A percentile compares a stretch with the other conserved stretches of the same genome.
Conservation (phyloP, 805 yeast species). For the Hagleromyces aurorensis region DNA sequence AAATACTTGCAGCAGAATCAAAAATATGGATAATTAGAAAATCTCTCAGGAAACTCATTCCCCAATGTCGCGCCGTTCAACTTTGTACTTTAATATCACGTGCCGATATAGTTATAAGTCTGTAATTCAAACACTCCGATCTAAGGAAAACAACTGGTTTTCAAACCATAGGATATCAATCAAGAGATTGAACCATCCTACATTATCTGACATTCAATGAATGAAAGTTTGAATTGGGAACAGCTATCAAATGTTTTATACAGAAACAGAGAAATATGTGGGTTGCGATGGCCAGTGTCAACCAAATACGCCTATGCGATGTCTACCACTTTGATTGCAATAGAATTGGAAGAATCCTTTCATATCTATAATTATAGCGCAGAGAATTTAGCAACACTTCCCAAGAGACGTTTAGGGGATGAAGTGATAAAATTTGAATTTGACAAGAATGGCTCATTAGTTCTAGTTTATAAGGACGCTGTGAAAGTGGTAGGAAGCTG, state of each 20-base stretch:
- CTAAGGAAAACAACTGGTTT: too few species aligned
- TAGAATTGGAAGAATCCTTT: conserved; percentile 26
- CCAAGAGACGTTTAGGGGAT: conserved; percentile 10
- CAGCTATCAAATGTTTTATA: conserved; percentile 64
- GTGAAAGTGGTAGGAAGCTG: conserved; percentile 14
- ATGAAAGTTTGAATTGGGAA: conserved; percentile 64
- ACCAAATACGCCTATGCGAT: conserved; percentile 29
- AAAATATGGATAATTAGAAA: too few species aligned
- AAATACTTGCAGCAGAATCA: too few species aligned
- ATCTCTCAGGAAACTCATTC: too few species aligned
- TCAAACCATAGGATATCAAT: too few species aligned
- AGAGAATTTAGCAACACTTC: conserved; percentile 7
- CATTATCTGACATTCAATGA: too few species aligned
- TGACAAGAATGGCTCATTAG: conserved; percentile 15
- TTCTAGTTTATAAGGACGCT: conserved; percentile 13
- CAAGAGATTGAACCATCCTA: too few species aligned
- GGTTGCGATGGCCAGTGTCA: conserved; percentile 17
- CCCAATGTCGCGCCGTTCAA: too few species aligned
- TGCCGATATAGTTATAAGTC: too few species aligned
- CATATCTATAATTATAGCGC: conserved; percentile 36
- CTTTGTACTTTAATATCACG: too few species aligned
- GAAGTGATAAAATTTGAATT: conserved; percentile 16
- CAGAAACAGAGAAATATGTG: conserved; percentile 36
- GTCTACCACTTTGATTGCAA: conserved; percentile 36
- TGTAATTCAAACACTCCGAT: too few species aligned